Evolutionary conservation across 495 filamentous ascomycete species (phyloP).

Genomic region (Pseudomonodictys pantanalensis): DNA sequence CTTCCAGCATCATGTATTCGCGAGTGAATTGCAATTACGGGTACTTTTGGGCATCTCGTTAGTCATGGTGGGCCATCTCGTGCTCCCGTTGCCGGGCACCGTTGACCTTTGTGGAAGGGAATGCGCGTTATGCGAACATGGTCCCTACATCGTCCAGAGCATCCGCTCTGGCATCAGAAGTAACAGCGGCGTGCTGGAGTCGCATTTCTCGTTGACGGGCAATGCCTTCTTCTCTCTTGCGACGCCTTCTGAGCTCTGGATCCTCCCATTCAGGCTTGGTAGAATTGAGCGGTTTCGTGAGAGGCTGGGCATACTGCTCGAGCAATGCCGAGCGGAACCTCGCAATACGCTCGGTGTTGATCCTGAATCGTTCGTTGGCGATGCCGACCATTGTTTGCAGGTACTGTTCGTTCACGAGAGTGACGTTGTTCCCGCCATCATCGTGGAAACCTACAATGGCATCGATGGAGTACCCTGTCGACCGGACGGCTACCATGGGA

Average conservation of each 20-base stretch:
- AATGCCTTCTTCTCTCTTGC: conserved; percentile 62
- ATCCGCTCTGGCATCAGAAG: not conserved
- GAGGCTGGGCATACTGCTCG: not conserved
- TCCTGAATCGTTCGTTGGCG: conserved; percentile 71
- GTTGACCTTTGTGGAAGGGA: too few species aligned
- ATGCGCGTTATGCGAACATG: too few species aligned
- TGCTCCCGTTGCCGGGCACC: too few species aligned
- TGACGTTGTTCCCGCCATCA: conserved; percentile 34
- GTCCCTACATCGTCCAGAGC: not conserved
- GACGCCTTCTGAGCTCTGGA: conserved; percentile 53
- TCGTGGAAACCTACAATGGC: conserved; percentile 65
- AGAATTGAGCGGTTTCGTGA: not conserved
- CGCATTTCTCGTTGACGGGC: conserved; percentile 18
- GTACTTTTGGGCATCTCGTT: too few species aligned
- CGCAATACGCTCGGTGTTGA: conserved; percentile 68
- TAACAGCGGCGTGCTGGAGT: not conserved
- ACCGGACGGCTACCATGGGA: conserved; percentile 75
- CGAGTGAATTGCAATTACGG: too few species aligned
- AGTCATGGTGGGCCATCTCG: too few species aligned
- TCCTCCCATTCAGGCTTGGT: conserved; percentile 35
- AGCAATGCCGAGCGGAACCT: conserved; percentile 42
- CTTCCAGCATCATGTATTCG: too few species aligned
- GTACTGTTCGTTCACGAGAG: conserved; percentile 52
- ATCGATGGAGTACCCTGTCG: conserved; percentile 74
- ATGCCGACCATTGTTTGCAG: conserved; percentile 62